A percentile compares a stretch with the other conserved stretches of the same genome.
Conservation (phyloP, 176 grass and related monocot species). For the Carex scoparia region DNA sequence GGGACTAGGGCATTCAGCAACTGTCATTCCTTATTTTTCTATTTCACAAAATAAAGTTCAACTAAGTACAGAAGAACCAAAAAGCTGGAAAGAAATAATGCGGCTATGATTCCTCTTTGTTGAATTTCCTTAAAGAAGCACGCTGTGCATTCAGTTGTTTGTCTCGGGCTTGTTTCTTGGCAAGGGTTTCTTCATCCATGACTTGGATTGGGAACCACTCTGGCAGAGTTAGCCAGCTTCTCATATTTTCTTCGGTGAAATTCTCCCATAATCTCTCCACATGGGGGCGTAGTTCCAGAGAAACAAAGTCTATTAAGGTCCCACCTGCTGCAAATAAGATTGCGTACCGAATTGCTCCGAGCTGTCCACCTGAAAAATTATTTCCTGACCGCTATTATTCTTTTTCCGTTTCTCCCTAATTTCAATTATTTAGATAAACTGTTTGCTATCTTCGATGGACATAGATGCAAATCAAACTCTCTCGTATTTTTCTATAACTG, state of each 20-base stretch:
- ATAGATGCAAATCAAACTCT: background rate
- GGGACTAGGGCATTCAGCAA: background rate
- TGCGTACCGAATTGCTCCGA: constrained; percentile 63
- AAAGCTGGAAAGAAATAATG: background rate
- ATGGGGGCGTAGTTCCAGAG: constrained; percentile 45
- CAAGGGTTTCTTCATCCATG: constrained; percentile 75
- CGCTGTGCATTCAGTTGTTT: constrained; percentile 38
- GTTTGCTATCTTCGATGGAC: background rate
- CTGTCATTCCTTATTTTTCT: constrained; percentile 5
- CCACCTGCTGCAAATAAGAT: constrained; percentile 58
- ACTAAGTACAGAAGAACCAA: background rate
- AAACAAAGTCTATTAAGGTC: constrained; percentile 48
- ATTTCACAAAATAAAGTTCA: background rate
- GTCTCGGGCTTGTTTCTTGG: constrained; percentile 48
- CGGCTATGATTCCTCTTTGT: constrained; percentile 44
- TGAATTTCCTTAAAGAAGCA: constrained; percentile 36
- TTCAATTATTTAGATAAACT: background rate
- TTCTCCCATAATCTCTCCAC: constrained; percentile 30
- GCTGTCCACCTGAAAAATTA: constrained; percentile 59
- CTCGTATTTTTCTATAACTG: background rate
- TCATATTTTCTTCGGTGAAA: constrained; percentile 34
- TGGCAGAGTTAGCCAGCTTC: constrained; percentile 49
- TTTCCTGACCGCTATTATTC: background rate
- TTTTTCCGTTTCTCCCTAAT: background rate
- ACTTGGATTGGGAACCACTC: constrained; percentile 88